Conservation (phyloP, 345 rosid genomes). For the Gossypium thurberi region DNA sequence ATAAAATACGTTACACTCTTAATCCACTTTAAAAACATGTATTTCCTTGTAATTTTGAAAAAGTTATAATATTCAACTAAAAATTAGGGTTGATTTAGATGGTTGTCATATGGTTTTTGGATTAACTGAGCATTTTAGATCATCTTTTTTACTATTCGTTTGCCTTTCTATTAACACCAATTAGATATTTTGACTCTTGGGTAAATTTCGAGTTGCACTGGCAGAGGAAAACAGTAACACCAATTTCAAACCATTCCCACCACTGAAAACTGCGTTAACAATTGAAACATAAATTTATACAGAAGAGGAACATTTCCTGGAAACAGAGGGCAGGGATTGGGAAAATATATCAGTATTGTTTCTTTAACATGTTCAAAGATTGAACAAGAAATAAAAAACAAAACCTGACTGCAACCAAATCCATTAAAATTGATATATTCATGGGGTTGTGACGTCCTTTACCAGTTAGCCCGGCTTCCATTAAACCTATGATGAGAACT, state of each 20-base stretch:
- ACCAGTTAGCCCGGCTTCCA: neutral
- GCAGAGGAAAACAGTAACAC: neutral
- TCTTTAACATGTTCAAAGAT: neutral
- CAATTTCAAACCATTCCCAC: neutral
- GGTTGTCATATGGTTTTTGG: neutral
- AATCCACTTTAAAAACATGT: no score
- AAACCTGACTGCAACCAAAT: neutral
- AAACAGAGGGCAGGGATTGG: neutral
- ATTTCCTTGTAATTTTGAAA: no score
- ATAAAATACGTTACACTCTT: no score
- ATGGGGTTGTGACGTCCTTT: neutral
- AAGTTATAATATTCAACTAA: no score
- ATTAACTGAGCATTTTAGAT: neutral
- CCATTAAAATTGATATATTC: neutral
- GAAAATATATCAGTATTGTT: neutral
- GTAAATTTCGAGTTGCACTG: no score
- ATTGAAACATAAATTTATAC: no score
- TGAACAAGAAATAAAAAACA: neutral
- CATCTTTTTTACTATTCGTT: neutral
- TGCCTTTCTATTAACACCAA: neutral
- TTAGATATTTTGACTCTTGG: neutral
- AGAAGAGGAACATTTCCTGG: neutral
- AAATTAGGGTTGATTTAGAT: neutral
- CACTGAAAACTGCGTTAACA: neutral
- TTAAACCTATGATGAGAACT: neutral